Conservation (phyloP, 352 stramenopile species). For the Phytopythium mirpurense region DNA sequence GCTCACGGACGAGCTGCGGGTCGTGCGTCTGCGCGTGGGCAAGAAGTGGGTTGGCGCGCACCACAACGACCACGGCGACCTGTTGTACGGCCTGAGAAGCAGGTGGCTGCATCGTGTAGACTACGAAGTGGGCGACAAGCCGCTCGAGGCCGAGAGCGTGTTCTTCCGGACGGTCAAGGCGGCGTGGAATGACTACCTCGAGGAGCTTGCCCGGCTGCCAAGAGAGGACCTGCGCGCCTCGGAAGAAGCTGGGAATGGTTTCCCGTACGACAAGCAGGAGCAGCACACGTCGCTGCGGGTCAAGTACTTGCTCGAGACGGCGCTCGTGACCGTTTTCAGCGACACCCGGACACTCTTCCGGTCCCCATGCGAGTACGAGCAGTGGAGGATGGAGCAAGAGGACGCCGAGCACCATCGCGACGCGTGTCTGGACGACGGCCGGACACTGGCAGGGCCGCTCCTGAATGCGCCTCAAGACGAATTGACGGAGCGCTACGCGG, state of each 20-base stretch:
- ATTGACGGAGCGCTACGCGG: slow-evolving; percentile 48
- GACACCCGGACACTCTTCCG: slow-evolving; percentile 51
- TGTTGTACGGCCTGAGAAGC: slow-evolving; percentile 24
- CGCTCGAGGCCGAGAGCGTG: slow-evolving; percentile 25
- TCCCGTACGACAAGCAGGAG: slow-evolving; percentile 52
- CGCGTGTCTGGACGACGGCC: slow-evolving; percentile 26
- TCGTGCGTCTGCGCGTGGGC: slow-evolving; percentile 48
- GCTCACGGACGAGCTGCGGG: slow-evolving; percentile 41
- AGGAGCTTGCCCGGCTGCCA: slow-evolving; percentile 41
- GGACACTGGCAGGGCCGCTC: slow-evolving; percentile 27
- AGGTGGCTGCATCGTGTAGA: slow-evolving; percentile 65
- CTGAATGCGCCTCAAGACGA: slow-evolving; percentile 42
- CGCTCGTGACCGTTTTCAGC: slow-evolving; percentile 42
- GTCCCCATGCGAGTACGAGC: slow-evolving; percentile 39
- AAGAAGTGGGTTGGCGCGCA: slow-evolving; percentile 65
- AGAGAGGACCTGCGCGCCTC: slow-evolving; percentile 30
- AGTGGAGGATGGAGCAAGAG: slow-evolving; percentile 72
- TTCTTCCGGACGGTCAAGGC: slow-evolving; percentile 54
- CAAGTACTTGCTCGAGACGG: slow-evolving; percentile 59
- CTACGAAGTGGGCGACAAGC: slow-evolving; percentile 40
- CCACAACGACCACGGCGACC: slow-evolving; percentile 35
- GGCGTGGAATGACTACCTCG: slow-evolving; percentile 52
- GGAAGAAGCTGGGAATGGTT: slow-evolving; percentile 19
- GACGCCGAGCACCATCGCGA: slow-evolving; percentile 34
- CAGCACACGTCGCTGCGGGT: slow-evolving; percentile 46